These are phyloP conservation scores for Carex scoparia DNA, from an alignment of 176 grass and related monocot genomes.

Conservation along the genomic window DNA sequence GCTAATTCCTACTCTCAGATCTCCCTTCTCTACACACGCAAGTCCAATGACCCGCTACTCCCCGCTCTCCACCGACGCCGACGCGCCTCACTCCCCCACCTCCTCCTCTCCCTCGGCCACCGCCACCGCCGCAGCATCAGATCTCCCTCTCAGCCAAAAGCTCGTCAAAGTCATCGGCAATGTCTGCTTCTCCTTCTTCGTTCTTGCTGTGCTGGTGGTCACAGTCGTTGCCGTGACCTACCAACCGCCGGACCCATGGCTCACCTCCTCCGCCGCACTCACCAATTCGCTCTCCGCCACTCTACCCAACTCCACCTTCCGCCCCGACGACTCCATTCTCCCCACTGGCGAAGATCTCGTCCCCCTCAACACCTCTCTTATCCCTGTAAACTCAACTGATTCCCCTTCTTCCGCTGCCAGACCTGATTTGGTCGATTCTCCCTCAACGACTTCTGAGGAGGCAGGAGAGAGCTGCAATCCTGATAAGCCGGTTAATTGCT, in stretches of 20 bases:
- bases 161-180: constrained; percentile 70
- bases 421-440: neutral
- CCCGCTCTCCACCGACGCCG: constrained; percentile 10
- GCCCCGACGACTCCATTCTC: constrained; percentile 73
- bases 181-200: constrained; percentile 85
- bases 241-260: constrained; percentile 92
- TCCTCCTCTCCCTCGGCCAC: neutral
- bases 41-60: constrained; percentile 23
- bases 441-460: neutral
- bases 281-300: constrained; percentile 54
- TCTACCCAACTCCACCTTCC: constrained; percentile 68
- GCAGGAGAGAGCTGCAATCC: constrained; percentile 29
- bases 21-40: neutral
- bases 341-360: constrained; percentile 91
- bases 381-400: neutral
- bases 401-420: neutral
- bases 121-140: constrained; percentile 10
- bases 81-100: neutral
- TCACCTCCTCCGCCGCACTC: constrained; percentile 83
- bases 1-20: neutral
- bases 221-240: constrained; percentile 93
- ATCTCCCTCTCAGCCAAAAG: constrained; percentile 65
- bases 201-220: constrained; percentile 73
- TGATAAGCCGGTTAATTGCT: constrained; percentile 64
- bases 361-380: constrained; percentile 24